phyloP scores from a whole-genome alignment of 352 stramenopile species.

The Globisporangium parvum region DNA sequence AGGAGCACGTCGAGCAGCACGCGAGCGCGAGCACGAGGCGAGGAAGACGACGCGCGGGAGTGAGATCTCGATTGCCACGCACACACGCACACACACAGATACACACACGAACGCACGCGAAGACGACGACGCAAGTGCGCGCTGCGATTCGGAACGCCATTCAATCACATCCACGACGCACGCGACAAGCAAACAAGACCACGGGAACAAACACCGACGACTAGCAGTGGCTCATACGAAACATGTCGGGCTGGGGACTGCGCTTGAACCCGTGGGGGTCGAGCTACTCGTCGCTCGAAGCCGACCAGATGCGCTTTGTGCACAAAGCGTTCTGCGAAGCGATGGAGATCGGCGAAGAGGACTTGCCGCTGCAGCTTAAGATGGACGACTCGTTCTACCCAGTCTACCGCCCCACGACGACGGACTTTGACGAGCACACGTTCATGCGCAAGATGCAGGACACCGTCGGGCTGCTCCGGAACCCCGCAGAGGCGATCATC shows the following conservation, averaged over 20 bases:
- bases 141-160: too few relatives aligned
- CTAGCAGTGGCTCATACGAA: neutral
- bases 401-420: constrained; percentile 61
- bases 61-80: neutral
- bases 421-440: constrained; percentile 84
- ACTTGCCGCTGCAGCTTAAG: constrained; percentile 76
- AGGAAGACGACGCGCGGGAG: neutral
- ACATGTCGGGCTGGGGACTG: constrained; percentile 79
- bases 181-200: neutral
- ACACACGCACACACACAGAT: too few relatives aligned
- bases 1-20: neutral
- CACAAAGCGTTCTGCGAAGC: constrained; percentile 83
- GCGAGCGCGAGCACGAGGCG: too few relatives aligned
- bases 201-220: neutral
- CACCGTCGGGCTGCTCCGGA: constrained; percentile 68
- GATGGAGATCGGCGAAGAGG: constrained; percentile 77
- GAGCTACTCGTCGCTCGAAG: constrained; percentile 82
- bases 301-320: constrained; percentile 82
- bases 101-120: too few relatives aligned
- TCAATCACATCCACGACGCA: too few relatives aligned
- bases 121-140: too few relatives aligned
- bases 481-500: constrained; percentile 81
- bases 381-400: constrained; percentile 85
- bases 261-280: constrained; percentile 75
- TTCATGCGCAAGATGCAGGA: constrained; percentile 88